phyloP scores from a whole-genome alignment of 306 rosid species.

The Rosa rugosa region DNA sequence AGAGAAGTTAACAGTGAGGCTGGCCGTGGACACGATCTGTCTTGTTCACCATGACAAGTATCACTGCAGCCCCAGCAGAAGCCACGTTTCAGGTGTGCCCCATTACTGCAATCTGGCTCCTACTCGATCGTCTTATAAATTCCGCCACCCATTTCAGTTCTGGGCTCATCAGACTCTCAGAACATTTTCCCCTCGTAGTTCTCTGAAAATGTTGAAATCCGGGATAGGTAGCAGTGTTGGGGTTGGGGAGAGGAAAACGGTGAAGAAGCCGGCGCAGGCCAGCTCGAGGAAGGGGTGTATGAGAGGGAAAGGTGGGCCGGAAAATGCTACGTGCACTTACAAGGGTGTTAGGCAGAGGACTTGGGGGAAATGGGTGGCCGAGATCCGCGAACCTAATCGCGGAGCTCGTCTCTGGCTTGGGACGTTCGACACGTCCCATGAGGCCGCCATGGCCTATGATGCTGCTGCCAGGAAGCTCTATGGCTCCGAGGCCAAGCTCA shows the following conservation, averaged over 20 bases:
- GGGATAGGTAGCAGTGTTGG: conserved; percentile 20
- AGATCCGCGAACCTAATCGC: conserved; percentile 88
- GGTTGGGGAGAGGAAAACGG: conserved; percentile 33
- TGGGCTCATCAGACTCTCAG: neutral
- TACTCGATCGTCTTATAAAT: conserved; percentile 38
- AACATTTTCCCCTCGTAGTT: neutral
- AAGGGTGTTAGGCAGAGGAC: conserved; percentile 93
- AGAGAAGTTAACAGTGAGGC: conserved; percentile 48
- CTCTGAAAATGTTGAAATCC: conserved; percentile 36
- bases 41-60: conserved; percentile 64
- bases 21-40: conserved; percentile 59
- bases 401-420: conserved; percentile 97
- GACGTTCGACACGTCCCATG: conserved; percentile 70
- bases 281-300: conserved; percentile 87
- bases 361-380: conserved; percentile 99
- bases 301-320: conserved; percentile 95
- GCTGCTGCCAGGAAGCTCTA: conserved; percentile 74
- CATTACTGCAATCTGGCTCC: conserved; percentile 1
- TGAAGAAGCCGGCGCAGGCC: conserved; percentile 54
- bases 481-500: conserved; percentile 79
- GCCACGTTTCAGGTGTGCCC: conserved; percentile 69
- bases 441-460: conserved; percentile 87
- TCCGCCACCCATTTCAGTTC: neutral
- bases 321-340: conserved; percentile 76
- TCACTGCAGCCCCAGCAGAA: conserved; percentile 27